phyloP scores from a whole-genome alignment of 345 rosid species.

The Salix caprea region DNA sequence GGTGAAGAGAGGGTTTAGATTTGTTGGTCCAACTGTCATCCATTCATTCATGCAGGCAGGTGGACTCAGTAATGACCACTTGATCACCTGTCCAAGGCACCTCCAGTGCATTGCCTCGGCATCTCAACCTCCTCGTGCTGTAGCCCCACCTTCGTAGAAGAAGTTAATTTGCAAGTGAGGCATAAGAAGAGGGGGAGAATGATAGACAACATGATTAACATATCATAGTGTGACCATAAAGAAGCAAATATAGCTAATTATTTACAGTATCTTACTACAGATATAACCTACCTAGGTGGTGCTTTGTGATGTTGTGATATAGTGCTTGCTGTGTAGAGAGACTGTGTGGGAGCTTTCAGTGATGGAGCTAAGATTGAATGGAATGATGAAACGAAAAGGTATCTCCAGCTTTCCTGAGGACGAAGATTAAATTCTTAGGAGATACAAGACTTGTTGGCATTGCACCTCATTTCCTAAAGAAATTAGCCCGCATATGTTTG shows the following conservation, averaged over 20 bases:
- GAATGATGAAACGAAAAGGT: not conserved
- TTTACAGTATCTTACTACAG: constrained; percentile 4
- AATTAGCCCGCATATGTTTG: not conserved
- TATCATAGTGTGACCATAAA: not conserved
- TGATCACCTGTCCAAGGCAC: constrained; percentile 61
- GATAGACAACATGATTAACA: not conserved
- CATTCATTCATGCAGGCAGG: constrained; percentile 69
- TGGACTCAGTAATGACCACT: constrained; percentile 58
- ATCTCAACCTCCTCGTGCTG: constrained; percentile 1
- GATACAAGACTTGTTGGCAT: not conserved
- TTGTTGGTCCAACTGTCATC: constrained; percentile 62
- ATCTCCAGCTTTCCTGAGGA: not conserved
- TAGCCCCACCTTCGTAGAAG: constrained; percentile 11
- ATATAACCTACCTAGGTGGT: not conserved
- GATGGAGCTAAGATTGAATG: constrained; percentile 5
- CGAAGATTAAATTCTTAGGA: not conserved
- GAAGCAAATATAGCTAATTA: not conserved
- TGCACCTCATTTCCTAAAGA: not conserved
- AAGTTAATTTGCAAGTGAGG: not conserved
- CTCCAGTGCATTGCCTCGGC: constrained; percentile 37
- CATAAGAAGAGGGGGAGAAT: not conserved
- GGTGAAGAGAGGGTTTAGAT: constrained; percentile 57
- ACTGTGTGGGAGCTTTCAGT: not conserved
- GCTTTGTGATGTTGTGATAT: not conserved
- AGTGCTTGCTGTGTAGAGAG: not conserved